Evolutionary conservation across 2,329 filamentous ascomycete genomes (phyloP).

Genomic region (Microdochium paspali): DNA sequence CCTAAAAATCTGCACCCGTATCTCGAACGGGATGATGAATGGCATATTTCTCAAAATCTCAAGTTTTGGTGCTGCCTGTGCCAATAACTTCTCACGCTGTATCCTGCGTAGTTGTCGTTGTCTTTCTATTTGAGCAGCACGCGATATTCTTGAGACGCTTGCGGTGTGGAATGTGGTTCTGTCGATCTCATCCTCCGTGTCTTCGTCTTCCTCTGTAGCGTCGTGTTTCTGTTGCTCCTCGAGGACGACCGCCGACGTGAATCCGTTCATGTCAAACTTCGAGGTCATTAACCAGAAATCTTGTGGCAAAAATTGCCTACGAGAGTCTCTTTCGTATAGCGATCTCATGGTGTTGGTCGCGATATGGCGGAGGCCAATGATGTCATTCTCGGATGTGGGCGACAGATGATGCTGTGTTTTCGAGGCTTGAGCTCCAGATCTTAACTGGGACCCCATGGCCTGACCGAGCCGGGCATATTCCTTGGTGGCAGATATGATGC

Average conservation of each 20-base stretch:
- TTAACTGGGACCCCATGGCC: conserved; percentile 8
- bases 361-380: conserved; percentile 70
- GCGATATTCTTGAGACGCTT: conserved; percentile 50
- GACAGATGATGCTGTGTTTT: not conserved
- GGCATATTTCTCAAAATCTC: conserved; percentile 94
- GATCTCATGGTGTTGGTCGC: conserved; percentile 75
- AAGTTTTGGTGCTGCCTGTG: conserved; percentile 73
- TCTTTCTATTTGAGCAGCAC: conserved; percentile 54
- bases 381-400: conserved; percentile 51
- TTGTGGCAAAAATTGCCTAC: conserved; percentile 72
- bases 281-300: conserved; percentile 90
- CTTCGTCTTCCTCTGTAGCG: conserved; percentile 51
- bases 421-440: not conserved
- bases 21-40: conserved; percentile 90
- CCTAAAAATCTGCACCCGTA: conserved; percentile 83
- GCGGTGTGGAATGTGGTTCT: conserved; percentile 21
- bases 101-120: conserved; percentile 57
- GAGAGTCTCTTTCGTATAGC: conserved; percentile 87
- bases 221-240: conserved; percentile 77
- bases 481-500: conserved; percentile 31
- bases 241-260: conserved; percentile 74
- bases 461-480: conserved; percentile 10
- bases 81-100: conserved; percentile 61
- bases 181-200: conserved; percentile 23
- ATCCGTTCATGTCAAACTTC: conserved; percentile 80